These are phyloP conservation scores for Plasmodium malariae DNA, from an alignment of 169 alveolate species.

Conservation along the genomic window DNA sequence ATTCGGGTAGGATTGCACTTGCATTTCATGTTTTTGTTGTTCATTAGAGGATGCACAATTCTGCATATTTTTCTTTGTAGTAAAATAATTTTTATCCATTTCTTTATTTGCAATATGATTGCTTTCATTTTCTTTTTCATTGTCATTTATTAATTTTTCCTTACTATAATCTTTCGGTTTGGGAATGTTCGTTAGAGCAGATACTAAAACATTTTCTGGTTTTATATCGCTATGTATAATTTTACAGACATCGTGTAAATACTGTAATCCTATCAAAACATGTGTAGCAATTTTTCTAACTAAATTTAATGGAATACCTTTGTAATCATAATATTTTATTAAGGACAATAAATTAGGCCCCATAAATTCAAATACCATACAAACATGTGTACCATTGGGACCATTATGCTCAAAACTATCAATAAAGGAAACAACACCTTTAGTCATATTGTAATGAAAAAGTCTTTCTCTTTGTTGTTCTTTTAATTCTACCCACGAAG, in stretches of 20 bases:
- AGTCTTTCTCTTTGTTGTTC: constrained; percentile 75
- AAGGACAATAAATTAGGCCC: constrained; percentile 98
- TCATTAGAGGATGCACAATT: neutral
- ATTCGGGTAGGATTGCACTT: too few species aligned
- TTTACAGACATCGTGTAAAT: constrained; percentile 95
- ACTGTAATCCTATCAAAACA: constrained; percentile 97
- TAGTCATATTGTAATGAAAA: constrained; percentile 81
- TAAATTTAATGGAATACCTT: constrained; percentile 95
- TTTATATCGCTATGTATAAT: constrained; percentile 99
- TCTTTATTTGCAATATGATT: neutral
- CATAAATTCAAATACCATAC: constrained; percentile 98
- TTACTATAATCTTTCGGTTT: constrained; percentile 37
- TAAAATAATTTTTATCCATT: neutral
- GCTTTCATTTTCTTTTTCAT: neutral
- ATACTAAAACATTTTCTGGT: constrained; percentile 97
- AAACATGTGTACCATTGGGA: constrained; percentile 98
- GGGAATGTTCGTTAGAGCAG: constrained; percentile 74
- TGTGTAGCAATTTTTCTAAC: constrained; percentile 97
- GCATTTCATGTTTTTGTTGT: neutral
- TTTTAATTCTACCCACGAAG: constrained; percentile 88
- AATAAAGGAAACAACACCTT: constrained; percentile 94
- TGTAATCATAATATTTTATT: constrained; percentile 95
- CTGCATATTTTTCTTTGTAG: neutral
- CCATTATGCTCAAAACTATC: constrained; percentile 96
- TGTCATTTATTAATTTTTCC: neutral